These are phyloP conservation scores for Aspergillus carlsbadensis DNA, from an alignment of 495 filamentous ascomycete genomes.

Conservation along the genomic window DNA sequence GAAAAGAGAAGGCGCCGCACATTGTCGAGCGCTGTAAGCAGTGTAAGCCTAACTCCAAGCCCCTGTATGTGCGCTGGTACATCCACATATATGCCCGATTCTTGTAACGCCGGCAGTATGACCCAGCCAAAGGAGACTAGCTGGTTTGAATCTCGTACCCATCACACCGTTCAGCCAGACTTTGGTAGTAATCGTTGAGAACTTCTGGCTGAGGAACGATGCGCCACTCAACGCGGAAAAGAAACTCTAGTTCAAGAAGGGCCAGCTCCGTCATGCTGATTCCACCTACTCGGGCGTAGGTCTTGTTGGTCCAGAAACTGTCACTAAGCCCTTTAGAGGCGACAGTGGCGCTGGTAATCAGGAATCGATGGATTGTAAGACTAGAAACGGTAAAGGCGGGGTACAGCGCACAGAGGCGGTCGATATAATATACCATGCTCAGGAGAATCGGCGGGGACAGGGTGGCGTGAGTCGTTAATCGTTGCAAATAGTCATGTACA, in stretches of 20 bases:
- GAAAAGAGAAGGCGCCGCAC: neutral
- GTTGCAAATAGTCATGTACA: conserved; percentile 86
- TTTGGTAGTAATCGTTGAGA: conserved; percentile 87
- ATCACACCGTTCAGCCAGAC: conserved; percentile 70
- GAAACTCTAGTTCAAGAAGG: conserved; percentile 89
- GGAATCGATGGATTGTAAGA: conserved; percentile 92
- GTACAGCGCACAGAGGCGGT: conserved; percentile 88
- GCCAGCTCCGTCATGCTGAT: conserved; percentile 86
- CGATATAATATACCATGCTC: conserved; percentile 99
- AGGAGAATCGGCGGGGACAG: conserved; percentile 91
- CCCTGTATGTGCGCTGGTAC: conserved; percentile 16
- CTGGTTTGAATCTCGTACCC: conserved; percentile 52
- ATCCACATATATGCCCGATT: neutral
- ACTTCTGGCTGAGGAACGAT: conserved; percentile 95
- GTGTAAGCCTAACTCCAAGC: conserved; percentile 17
- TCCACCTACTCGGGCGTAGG: conserved; percentile 90
- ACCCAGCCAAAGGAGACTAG: neutral
- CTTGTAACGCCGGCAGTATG: neutral
- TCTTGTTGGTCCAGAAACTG: conserved; percentile 95
- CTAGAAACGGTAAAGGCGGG: conserved; percentile 92
- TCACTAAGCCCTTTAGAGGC: conserved; percentile 95
- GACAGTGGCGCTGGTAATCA: conserved; percentile 93
- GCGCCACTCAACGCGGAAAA: conserved; percentile 88
- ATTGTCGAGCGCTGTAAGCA: conserved; percentile 11
- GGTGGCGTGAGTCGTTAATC: conserved; percentile 90